These are phyloP conservation scores for Sordariomycetes sp. DNA, from an alignment of 2,329 filamentous ascomycete genomes.

Conservation along the genomic window DNA sequence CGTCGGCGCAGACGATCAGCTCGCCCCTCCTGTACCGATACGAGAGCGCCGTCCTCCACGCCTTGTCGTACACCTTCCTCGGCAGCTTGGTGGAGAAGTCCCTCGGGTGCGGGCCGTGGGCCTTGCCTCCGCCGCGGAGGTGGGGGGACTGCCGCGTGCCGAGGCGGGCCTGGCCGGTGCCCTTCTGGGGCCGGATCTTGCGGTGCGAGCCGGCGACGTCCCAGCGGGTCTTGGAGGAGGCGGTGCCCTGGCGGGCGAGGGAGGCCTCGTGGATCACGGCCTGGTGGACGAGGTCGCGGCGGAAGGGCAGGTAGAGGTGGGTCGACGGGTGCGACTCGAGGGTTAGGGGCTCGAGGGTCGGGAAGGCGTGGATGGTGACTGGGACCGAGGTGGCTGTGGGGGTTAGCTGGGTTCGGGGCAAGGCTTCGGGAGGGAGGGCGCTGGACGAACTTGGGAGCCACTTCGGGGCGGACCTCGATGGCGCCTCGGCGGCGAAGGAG, in stretches of 20 bases:
- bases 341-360: constrained; percentile 70
- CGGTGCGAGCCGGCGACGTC: constrained; percentile 75
- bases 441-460: constrained; percentile 33
- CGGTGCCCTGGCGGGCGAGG: constrained; percentile 75
- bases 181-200: constrained; percentile 84
- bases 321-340: constrained; percentile 70
- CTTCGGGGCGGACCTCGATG: constrained; percentile 22
- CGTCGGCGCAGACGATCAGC: constrained; percentile 73
- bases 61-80: constrained; percentile 86
- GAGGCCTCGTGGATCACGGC: constrained; percentile 92
- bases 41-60: constrained; percentile 87
- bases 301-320: constrained; percentile 78
- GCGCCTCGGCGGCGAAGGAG: constrained; percentile 45
- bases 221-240: constrained; percentile 66
- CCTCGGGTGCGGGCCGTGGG: constrained; percentile 81
- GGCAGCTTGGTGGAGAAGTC: constrained; percentile 81
- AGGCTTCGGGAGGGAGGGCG: not conserved
- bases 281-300: constrained; percentile 84
- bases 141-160: constrained; percentile 77
- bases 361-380: constrained; percentile 84
- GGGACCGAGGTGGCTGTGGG: constrained; percentile 42
- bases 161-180: constrained; percentile 66
- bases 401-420: not conserved
- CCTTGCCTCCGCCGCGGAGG: constrained; percentile 74
- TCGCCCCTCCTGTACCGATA: constrained; percentile 85